Conservation (phyloP, 306 rosid genomes). For the Cucumis cinereus region DNA sequence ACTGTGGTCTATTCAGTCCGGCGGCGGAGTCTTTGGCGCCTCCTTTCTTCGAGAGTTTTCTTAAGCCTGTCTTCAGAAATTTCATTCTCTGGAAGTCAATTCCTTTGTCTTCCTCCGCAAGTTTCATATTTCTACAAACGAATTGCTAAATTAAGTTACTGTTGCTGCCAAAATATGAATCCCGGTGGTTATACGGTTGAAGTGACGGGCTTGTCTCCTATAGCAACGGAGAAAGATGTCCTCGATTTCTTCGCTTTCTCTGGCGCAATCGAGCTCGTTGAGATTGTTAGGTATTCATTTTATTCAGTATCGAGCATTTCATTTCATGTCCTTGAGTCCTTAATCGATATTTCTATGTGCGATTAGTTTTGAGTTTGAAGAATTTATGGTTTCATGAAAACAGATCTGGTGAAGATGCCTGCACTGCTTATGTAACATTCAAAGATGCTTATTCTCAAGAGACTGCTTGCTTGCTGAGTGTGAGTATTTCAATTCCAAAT, state of each 20-base stretch:
- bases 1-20: background rate
- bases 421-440: slow-evolving; percentile 78
- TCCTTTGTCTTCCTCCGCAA: background rate
- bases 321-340: background rate
- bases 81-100: background rate
- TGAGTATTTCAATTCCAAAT: slow-evolving; percentile 25
- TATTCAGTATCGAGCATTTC: background rate
- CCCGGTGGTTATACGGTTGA: slow-evolving; percentile 52
- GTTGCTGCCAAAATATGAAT: slow-evolving; percentile 22
- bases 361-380: background rate
- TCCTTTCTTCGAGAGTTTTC: background rate
- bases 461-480: slow-evolving; percentile 93
- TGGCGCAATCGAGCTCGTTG: slow-evolving; percentile 55
- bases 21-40: background rate
- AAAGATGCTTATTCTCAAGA: slow-evolving; percentile 76
- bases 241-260: slow-evolving; percentile 70
- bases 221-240: slow-evolving; percentile 61
- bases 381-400: background rate
- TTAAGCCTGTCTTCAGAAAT: background rate
- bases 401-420: slow-evolving; percentile 71
- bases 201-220: slow-evolving; percentile 72
- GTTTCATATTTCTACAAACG: background rate
- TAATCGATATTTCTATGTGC: background rate
- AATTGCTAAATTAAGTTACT: background rate
- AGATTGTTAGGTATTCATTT: slow-evolving; percentile 42